Percentiles rank a stretch among this genome's conserved stretches.
Evolutionary conservation across 352 stramenopile genomes (phyloP).

Genomic region (Pelagophyceae sp.): DNA sequence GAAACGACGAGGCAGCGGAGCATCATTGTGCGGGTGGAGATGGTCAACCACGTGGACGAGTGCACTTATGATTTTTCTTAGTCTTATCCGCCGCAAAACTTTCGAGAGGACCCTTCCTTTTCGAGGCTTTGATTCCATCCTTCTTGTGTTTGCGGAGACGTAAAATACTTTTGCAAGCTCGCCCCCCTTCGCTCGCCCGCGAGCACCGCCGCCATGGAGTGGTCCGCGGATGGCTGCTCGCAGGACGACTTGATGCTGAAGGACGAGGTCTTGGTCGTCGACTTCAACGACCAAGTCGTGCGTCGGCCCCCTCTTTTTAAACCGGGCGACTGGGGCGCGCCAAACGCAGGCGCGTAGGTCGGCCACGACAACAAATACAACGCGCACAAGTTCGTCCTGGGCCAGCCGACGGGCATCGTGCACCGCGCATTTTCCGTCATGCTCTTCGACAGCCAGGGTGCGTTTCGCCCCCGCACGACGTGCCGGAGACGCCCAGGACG

Average conservation of each 20-base stretch:
- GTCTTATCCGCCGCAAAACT: too few relatives aligned
- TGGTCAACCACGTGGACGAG: too few relatives aligned
- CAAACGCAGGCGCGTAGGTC: slow-evolving; percentile 25
- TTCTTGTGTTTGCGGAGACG: too few relatives aligned
- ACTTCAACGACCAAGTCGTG: slow-evolving; percentile 43
- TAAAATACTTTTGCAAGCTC: too few relatives aligned
- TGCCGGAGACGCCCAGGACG: too few relatives aligned
- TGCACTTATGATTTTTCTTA: too few relatives aligned
- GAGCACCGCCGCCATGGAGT: slow-evolving; percentile 11
- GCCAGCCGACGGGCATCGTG: slow-evolving; percentile 54
- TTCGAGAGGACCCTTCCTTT: too few relatives aligned
- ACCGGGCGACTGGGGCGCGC: neutral
- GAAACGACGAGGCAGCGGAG: too few relatives aligned
- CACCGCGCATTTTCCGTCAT: slow-evolving; percentile 78
- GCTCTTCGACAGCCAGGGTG: slow-evolving; percentile 58
- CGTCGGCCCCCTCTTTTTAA: neutral
- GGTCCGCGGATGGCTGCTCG: slow-evolving; percentile 46
- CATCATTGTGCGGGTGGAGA: too few relatives aligned
- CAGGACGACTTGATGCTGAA: slow-evolving; percentile 66
- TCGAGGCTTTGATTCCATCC: too few relatives aligned
- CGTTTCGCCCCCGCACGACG: too few relatives aligned
- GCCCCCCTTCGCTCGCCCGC: too few relatives aligned
- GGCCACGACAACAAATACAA: slow-evolving; percentile 52
- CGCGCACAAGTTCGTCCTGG: slow-evolving; percentile 48
- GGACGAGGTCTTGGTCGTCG: slow-evolving; percentile 53